Evolutionary conservation across 768 basidiomycete genomes (phyloP).

Genomic region (Dacryopinax spathularia): DNA sequence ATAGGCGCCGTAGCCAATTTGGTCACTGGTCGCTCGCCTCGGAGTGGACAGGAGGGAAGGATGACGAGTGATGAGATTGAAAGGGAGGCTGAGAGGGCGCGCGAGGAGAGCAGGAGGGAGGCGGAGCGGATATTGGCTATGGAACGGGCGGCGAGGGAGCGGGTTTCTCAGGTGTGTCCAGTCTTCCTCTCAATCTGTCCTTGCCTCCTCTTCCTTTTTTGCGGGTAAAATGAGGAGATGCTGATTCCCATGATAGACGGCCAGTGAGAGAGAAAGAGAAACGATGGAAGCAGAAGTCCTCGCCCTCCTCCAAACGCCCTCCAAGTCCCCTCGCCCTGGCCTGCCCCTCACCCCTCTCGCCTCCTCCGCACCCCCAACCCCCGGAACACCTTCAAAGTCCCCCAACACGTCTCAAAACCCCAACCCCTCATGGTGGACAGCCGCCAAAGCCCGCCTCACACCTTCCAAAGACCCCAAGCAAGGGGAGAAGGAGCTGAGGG

Average conservation of each 20-base stretch:
- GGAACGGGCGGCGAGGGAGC: slow-evolving; percentile 52
- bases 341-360: not conserved
- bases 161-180: slow-evolving; percentile 56
- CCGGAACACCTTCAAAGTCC: not conserved
- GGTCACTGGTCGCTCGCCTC: no score
- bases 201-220: no score
- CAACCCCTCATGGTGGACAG: slow-evolving; percentile 48
- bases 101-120: slow-evolving; percentile 59
- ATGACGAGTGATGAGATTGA: slow-evolving; percentile 62
- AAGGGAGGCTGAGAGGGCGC: slow-evolving; percentile 62
- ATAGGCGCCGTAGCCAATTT: not conserved
- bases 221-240: no score
- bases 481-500: slow-evolving; percentile 38
- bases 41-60: not conserved
- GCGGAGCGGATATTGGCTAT: slow-evolving; percentile 60
- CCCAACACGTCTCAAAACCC: slow-evolving; percentile 7
- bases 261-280: slow-evolving; percentile 9
- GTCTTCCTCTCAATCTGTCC: slow-evolving; percentile 18
- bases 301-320: slow-evolving; percentile 36
- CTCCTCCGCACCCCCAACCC: not conserved
- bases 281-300: not conserved
- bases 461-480: slow-evolving; percentile 68
- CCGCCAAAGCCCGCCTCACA: slow-evolving; percentile 59
- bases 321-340: slow-evolving; percentile 33
- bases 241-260: slow-evolving; percentile 30